Evolutionary conservation across 768 basidiomycete species (phyloP).

Genomic region (Rhizopogon rudus): DNA sequence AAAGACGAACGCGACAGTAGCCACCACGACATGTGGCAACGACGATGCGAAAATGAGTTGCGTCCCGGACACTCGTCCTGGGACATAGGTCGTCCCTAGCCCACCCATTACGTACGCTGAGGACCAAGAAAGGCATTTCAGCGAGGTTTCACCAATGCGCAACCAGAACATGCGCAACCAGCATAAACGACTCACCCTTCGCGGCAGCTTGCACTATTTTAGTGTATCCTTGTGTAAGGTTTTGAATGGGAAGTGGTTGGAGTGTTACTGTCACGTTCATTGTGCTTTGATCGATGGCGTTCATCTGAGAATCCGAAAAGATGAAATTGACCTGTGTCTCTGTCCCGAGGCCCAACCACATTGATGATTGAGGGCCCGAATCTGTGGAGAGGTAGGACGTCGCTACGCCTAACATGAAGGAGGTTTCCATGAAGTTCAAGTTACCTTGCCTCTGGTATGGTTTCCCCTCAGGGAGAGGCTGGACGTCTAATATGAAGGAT

Average conservation of each 20-base stretch:
- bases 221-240: slow-evolving; percentile 1
- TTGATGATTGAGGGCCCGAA: not conserved
- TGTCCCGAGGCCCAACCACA: not conserved
- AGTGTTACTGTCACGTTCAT: not conserved
- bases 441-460: slow-evolving; percentile 3
- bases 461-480: not conserved
- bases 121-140: not conserved
- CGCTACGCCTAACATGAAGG: slow-evolving; percentile 1
- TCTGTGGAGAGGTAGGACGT: not conserved
- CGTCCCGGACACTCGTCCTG: slow-evolving; percentile 1
- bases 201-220: slow-evolving; percentile 2
- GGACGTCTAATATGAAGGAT: slow-evolving; percentile 13
- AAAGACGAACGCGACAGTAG: slow-evolving; percentile 4
- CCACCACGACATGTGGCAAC: slow-evolving; percentile 2
- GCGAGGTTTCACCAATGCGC: not conserved
- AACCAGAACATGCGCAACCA: not conserved
- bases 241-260: not conserved
- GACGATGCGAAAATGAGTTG: slow-evolving; percentile 6
- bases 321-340: slow-evolving; percentile 3
- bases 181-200: not conserved
- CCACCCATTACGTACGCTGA: not conserved
- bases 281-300: not conserved
- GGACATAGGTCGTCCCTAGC: slow-evolving; percentile 4
- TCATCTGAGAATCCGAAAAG: not conserved
- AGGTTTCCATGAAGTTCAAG: not conserved